Conservation (phyloP, 1,284 basidiomycete genomes). For the Malassezia globosa region DNA sequence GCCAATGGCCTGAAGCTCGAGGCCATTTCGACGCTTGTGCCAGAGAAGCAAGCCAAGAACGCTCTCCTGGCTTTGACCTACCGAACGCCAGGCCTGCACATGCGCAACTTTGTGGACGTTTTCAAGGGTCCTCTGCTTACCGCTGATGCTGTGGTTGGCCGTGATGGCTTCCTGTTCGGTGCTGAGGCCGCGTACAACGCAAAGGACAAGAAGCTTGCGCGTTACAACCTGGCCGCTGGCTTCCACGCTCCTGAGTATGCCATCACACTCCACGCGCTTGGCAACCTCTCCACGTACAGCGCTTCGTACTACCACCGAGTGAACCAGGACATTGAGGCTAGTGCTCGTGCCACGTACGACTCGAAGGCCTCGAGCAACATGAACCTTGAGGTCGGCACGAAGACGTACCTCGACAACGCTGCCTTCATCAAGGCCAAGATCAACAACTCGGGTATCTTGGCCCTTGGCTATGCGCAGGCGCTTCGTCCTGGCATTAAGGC, state of each 20-base stretch:
- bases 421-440: conserved; percentile 98
- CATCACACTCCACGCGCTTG: conserved; percentile 83
- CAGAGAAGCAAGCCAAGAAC: conserved; percentile 59
- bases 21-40: conserved; percentile 69
- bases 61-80: conserved; percentile 72
- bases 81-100: conserved; percentile 94
- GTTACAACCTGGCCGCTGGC: conserved; percentile 82
- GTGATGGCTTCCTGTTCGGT: conserved; percentile 93
- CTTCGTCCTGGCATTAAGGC: conserved; percentile 76
- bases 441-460: conserved; percentile 61
- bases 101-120: conserved; percentile 77
- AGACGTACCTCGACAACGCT: conserved; percentile 72
- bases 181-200: conserved; percentile 95
- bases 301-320: conserved; percentile 99
- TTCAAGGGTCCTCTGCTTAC: conserved; percentile 98
- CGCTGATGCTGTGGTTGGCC: conserved; percentile 74
- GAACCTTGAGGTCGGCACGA: conserved; percentile 87
- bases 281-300: conserved; percentile 85
- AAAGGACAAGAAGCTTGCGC: conserved; percentile 77
- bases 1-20: conserved; percentile 94
- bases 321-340: conserved; percentile 84
- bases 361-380: conserved; percentile 73
- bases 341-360: conserved; percentile 80
- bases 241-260: conserved; percentile 96
- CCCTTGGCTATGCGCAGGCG: conserved; percentile 43